Conservation (phyloP, 2,329 filamentous ascomycete genomes). For the Purpureocillium lavendulum region DNA sequence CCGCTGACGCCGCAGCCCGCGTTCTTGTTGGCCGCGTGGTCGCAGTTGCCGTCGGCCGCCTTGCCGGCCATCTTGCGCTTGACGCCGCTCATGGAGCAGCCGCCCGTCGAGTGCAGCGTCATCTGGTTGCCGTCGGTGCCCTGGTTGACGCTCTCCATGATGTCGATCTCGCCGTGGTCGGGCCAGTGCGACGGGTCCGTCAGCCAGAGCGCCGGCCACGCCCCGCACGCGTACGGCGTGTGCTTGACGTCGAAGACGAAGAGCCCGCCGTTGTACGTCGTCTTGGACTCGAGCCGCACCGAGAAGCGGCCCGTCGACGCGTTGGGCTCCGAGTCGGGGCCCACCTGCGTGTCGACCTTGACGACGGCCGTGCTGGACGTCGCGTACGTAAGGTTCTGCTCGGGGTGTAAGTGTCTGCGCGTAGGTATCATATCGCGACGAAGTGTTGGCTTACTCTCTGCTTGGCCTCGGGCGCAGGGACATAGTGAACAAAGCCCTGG, state of each 20-base stretch:
- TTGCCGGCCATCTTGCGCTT: slow-evolving; percentile 45
- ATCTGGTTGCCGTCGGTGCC: slow-evolving; percentile 47
- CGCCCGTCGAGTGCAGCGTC: slow-evolving; percentile 47
- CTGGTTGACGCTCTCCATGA: slow-evolving; percentile 51
- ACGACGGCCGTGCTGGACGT: slow-evolving; percentile 44
- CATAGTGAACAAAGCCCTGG: slow-evolving; percentile 45
- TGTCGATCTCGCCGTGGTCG: slow-evolving; percentile 54
- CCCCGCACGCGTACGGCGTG: slow-evolving; percentile 54
- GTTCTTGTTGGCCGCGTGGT: slow-evolving; percentile 41
- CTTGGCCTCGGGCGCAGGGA: slow-evolving; percentile 31
- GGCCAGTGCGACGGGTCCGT: slow-evolving; percentile 55
- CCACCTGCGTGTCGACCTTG: slow-evolving; percentile 51
- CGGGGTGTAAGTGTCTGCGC: no score
- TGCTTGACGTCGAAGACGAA: slow-evolving; percentile 61
- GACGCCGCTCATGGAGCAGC: slow-evolving; percentile 41
- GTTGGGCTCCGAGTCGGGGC: slow-evolving; percentile 34
- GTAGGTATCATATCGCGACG: no score
- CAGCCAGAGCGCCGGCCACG: slow-evolving; percentile 61
- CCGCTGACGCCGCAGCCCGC: slow-evolving; percentile 48
- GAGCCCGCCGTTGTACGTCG: slow-evolving; percentile 52
- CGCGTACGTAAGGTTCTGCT: slow-evolving; percentile 55
- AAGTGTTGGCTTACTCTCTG: slow-evolving; percentile 28
- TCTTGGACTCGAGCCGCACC: slow-evolving; percentile 53
- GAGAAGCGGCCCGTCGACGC: slow-evolving; percentile 53
- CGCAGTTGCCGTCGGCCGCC: slow-evolving; percentile 35